Evolutionary conservation across 306 rosid species (phyloP), one percentile per base, ranked within the genome.

Genomic region (Elaeagnus macrophylla): DNA sequence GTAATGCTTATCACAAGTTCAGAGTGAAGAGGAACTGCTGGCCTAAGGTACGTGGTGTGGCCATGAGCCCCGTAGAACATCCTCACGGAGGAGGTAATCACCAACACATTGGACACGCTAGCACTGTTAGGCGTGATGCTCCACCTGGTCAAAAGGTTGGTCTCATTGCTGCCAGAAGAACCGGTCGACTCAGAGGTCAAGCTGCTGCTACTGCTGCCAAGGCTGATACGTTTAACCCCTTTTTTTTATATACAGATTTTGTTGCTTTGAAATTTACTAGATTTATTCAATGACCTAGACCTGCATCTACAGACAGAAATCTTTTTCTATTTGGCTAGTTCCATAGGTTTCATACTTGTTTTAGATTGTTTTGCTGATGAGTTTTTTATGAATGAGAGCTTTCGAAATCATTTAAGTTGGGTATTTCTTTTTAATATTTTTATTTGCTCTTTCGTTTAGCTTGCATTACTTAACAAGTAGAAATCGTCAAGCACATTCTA

Each of bases 21-120:
- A 65, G 69, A 56, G 69, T 65, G 62, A 65, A 65, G 69, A 65
- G 69, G 69, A 65, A 65, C 62, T 65, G 69, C 62, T 65, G 69
- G 69, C 69, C 69, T 19, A 65, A 65, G 69, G 69, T 65, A 19
- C 69, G 69, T 56, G 69, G 69, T 65, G 69, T 65, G 56, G 69
- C 69, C 7, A 65, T 65, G 69, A 65, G 52, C 32, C 67, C 67
- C 10, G 67, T 62, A 14, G 67, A 62, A 59, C 67, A 62, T 62
- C 67, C 67, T 48, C 69, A 65, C 7, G 69, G 69, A 55, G 69
- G 69, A 65, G 69, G 69, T 56, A 65, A 65, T 51, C 69, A 65
- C 62, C 69, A 65, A 56, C 69, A 65, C 19, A 65, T 65, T 38
- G 69, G 69, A 16, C 69, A 65, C 48, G 69, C 69, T 10, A 65